Percentiles rank a stretch among this genome's conserved stretches.
Evolutionary conservation across 2,329 filamentous ascomycete genomes (phyloP).

Genomic region (Paecilomyces variotii): DNA sequence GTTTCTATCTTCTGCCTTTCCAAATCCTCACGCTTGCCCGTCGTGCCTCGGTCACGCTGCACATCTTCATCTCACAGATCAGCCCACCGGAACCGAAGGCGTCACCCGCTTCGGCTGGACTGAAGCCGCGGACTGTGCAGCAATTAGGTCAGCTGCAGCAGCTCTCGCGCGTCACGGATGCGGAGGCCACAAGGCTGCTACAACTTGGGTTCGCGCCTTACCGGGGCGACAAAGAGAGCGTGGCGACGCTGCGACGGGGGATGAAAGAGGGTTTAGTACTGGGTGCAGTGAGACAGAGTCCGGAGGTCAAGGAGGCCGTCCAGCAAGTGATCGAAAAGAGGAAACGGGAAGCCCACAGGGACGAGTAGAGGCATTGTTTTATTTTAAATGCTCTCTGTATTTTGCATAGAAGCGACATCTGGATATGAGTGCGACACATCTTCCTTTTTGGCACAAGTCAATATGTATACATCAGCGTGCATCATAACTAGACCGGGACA

Average conservation of each 20-base stretch:
- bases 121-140: conserved; percentile 46
- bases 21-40: conserved; percentile 70
- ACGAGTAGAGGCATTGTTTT: conserved; percentile 2
- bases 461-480: neutral
- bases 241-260: conserved; percentile 58
- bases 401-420: neutral
- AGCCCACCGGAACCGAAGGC: conserved; percentile 55
- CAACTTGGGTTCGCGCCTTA: conserved; percentile 77
- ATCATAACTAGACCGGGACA: neutral
- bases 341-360: conserved; percentile 26
- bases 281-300: conserved; percentile 71
- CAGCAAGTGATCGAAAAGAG: conserved; percentile 57
- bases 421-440: neutral
- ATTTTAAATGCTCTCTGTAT: neutral
- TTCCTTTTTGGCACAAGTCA: neutral
- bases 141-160: conserved; percentile 61
- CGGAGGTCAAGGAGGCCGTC: conserved; percentile 74
- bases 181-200: conserved; percentile 63
- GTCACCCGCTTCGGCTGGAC: conserved; percentile 21
- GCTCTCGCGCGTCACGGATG: conserved; percentile 52
- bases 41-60: conserved; percentile 67
- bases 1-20: conserved; percentile 61
- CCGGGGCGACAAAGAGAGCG: conserved; percentile 58
- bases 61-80: conserved; percentile 76
- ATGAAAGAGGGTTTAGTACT: conserved; percentile 83